These are phyloP conservation scores for Hippophae gyantsensis DNA, from an alignment of 306 rosid genomes.

Conservation along the genomic window DNA sequence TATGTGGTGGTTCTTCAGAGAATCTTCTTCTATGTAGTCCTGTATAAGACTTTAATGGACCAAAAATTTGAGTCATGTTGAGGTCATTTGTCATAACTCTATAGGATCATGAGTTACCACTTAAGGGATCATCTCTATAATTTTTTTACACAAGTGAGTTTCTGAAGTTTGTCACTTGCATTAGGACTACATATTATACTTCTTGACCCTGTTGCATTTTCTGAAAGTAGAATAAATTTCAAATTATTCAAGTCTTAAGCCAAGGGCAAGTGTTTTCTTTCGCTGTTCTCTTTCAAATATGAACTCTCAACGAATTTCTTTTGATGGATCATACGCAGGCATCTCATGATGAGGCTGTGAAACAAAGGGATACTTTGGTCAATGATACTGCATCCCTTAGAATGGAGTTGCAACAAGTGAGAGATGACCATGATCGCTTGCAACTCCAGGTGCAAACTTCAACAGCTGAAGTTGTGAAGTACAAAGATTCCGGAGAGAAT, in stretches of 20 bases:
- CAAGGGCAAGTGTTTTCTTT: not conserved
- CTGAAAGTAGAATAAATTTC: too few relatives aligned
- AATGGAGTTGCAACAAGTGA: conserved; percentile 63
- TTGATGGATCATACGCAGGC: conserved; percentile 35
- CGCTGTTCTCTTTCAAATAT: conserved; percentile 3
- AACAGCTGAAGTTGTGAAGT: conserved; percentile 50
- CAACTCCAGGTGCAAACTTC: conserved; percentile 50
- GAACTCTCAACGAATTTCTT: conserved; percentile 9
- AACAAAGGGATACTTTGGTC: conserved; percentile 72
- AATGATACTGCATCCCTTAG: conserved; percentile 59
- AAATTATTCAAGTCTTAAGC: not conserved
- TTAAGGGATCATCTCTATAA: too few relatives aligned
- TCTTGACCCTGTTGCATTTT: too few relatives aligned
- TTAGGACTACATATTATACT: too few relatives aligned
- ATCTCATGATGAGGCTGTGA: conserved; percentile 87
- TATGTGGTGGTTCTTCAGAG: too few relatives aligned
- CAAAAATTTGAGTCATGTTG: not conserved
- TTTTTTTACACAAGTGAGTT: too few relatives aligned
- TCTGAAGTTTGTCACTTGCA: too few relatives aligned
- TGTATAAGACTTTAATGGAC: not conserved
- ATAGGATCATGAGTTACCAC: not conserved
- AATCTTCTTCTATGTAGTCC: not conserved
- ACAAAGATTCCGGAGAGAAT: conserved; percentile 51
- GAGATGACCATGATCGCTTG: conserved; percentile 65
- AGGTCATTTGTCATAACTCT: not conserved